Evolutionary conservation across 2,329 filamentous ascomycete species (phyloP).

Genomic region (Hypoxylon sp.): DNA sequence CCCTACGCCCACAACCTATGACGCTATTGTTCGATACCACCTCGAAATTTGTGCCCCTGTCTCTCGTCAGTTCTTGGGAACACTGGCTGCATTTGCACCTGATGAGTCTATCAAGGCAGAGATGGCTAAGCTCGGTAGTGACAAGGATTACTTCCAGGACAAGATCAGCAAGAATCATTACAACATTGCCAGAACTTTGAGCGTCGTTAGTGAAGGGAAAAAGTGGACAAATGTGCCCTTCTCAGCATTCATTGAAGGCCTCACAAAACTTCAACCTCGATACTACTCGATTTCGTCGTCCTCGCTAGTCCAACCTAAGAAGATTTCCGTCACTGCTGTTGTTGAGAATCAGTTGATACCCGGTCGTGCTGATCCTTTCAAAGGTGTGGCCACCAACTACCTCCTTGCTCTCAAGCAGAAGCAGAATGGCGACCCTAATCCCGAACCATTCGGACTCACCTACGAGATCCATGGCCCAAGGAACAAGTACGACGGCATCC

Average conservation of each 20-base stretch:
- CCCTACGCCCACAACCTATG: conserved; percentile 96
- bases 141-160: conserved; percentile 95
- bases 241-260: conserved; percentile 91
- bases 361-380: conserved; percentile 82
- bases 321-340: conserved; percentile 94
- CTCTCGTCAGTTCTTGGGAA: conserved; percentile 93
- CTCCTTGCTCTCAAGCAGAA: conserved; percentile 95
- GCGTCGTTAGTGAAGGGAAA: conserved; percentile 78
- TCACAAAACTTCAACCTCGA: conserved; percentile 95
- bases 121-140: conserved; percentile 87
- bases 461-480: conserved; percentile 91
- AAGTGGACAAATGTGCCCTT: conserved; percentile 91
- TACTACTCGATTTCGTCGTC: conserved; percentile 99
- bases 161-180: conserved; percentile 85
- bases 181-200: conserved; percentile 90
- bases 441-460: conserved; percentile 85
- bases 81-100: conserved; percentile 89
- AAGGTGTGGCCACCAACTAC: conserved; percentile 97
- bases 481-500: conserved; percentile 97
- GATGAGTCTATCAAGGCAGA: conserved; percentile 87
- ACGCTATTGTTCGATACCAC: conserved; percentile 93
- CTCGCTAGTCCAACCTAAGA: conserved; percentile 91
- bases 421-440: conserved; percentile 88
- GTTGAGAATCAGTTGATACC: conserved; percentile 88
- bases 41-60: conserved; percentile 96